A percentile compares a stretch with the other conserved stretches of the same genome.
phyloP scores from a whole-genome alignment of 2,329 filamentous ascomycete species.

The Elsinoe australis region DNA sequence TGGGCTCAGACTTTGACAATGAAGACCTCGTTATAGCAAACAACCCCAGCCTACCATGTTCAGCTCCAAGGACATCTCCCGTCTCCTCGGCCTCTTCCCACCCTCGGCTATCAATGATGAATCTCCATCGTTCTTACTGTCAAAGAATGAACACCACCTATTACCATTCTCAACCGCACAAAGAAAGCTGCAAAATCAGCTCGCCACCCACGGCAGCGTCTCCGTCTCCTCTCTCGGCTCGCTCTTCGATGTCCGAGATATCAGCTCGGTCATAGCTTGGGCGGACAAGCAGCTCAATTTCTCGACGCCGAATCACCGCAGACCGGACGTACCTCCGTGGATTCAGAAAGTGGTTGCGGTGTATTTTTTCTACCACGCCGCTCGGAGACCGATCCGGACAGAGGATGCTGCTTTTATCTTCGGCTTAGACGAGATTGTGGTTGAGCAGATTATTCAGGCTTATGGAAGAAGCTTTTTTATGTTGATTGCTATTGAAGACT shows the following conservation, averaged over 20 bases:
- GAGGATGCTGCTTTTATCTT: neutral
- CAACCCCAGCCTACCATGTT: too few relatives aligned
- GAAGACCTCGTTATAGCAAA: neutral
- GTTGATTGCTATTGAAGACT: neutral
- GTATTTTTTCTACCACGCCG: neutral
- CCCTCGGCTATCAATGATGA: neutral
- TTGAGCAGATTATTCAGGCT: neutral
- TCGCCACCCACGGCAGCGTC: neutral
- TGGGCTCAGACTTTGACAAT: neutral
- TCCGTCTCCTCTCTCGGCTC: neutral
- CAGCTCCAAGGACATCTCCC: neutral
- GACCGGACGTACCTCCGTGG: conserved; percentile 1
- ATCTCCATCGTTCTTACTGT: neutral
- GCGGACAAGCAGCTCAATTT: neutral
- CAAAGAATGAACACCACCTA: neutral
- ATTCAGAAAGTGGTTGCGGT: conserved; percentile 14
- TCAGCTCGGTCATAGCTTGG: neutral
- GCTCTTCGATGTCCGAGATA: conserved; percentile 5
- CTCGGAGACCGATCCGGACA: neutral
- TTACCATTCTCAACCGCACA: neutral
- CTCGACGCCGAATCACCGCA: conserved; percentile 1
- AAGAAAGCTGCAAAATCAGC: neutral
- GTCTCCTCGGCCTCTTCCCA: neutral
- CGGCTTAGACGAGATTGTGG: neutral
- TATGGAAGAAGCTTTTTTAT: neutral